Evolutionary conservation across 495 filamentous ascomycete species (phyloP).

Genomic region (Copromyces sp.): DNA sequence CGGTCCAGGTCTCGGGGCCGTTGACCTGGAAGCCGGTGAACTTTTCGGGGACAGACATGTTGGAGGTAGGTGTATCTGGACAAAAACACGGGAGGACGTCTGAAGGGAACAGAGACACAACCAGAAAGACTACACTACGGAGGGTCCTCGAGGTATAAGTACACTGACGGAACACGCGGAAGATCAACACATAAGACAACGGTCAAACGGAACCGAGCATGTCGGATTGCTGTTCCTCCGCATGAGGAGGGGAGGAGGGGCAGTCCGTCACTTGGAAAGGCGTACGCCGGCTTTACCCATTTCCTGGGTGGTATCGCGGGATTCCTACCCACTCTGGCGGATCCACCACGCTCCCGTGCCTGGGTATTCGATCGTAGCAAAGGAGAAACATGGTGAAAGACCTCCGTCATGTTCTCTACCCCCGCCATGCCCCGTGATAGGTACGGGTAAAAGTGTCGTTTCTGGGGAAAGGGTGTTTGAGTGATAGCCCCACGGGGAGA

Average conservation of each 20-base stretch:
- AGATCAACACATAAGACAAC: background rate
- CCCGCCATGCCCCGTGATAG: slow-evolving; percentile 14
- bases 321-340: background rate
- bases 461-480: background rate
- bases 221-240: background rate
- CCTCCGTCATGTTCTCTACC: background rate
- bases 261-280: background rate
- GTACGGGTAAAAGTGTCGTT: background rate
- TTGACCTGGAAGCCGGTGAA: slow-evolving; percentile 47
- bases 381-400: background rate
- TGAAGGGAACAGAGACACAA: background rate
- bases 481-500: background rate
- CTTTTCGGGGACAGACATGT: slow-evolving; percentile 29
- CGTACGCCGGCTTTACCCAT: background rate
- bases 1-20: slow-evolving; percentile 38
- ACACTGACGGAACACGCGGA: background rate
- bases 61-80: background rate
- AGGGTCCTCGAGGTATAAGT: background rate
- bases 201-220: background rate
- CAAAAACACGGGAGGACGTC: background rate
- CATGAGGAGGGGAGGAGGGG: background rate
- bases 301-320: background rate
- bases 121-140: background rate
- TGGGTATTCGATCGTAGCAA: background rate
- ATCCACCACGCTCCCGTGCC: background rate